Evolutionary conservation across 371 early-diverging fungal genomes (phyloP).

Genomic region (Mucor mucedo): DNA sequence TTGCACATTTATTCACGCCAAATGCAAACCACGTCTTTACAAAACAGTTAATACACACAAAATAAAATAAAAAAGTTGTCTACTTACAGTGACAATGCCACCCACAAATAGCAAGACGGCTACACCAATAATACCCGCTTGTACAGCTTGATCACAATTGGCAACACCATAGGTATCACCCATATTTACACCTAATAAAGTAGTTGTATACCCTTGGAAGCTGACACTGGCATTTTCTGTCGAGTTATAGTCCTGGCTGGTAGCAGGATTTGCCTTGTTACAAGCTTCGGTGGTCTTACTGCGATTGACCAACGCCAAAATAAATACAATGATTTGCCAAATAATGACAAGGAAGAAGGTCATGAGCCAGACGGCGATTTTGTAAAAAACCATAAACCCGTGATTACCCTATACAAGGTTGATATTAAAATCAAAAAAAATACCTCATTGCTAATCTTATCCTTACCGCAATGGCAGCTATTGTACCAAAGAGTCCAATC

Average conservation of each 20-base stretch:
- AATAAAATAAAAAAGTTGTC: neutral
- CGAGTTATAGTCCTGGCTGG: conserved; percentile 8
- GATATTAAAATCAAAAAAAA: conserved; percentile 2
- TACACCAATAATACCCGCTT: conserved; percentile 48
- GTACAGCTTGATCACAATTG: conserved; percentile 48
- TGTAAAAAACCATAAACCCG: conserved; percentile 43
- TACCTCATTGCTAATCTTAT: neutral
- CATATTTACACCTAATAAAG: conserved; percentile 44
- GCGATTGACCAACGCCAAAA: conserved; percentile 43
- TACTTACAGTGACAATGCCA: conserved; percentile 37
- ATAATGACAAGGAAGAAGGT: conserved; percentile 34
- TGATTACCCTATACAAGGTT: conserved; percentile 36
- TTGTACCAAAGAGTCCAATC: conserved; percentile 43
- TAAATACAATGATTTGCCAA: conserved; percentile 44
- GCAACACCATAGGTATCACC: conserved; percentile 50
- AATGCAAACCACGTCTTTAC: conserved; percentile 27
- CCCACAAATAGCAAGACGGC: conserved; percentile 46
- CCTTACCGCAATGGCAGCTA: conserved; percentile 43
- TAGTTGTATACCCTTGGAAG: conserved; percentile 31
- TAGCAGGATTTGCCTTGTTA: conserved; percentile 29
- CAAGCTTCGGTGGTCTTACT: conserved; percentile 36
- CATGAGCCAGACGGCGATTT: conserved; percentile 42
- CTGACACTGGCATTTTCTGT: conserved; percentile 10
- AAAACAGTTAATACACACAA: neutral
- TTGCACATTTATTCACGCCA: conserved; percentile 13